phyloP scores from a whole-genome alignment of 805 yeast genomes.

The Schwanniomyces vanrijiae region DNA sequence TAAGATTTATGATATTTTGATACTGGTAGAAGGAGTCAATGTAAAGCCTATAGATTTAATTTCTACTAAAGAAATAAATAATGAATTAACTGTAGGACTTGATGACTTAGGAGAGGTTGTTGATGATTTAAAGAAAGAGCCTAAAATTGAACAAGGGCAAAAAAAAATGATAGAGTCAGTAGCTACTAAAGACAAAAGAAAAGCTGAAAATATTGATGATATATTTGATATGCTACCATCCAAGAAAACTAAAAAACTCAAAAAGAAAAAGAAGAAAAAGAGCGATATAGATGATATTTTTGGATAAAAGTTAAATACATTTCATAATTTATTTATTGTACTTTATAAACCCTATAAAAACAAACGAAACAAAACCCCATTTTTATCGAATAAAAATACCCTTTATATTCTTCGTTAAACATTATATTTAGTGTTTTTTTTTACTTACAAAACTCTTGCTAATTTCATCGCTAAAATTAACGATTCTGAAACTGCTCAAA shows the following conservation, averaged over 20 bases:
- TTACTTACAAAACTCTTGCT: background rate
- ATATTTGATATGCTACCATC: constrained; percentile 5
- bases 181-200: background rate
- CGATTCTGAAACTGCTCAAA: background rate
- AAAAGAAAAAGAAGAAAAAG: constrained; percentile 46
- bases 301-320: constrained; percentile 42
- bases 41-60: background rate
- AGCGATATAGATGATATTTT: constrained; percentile 76
- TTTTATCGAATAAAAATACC: background rate
- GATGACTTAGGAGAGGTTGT: constrained; percentile 28
- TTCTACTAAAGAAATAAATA: background rate
- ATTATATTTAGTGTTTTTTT: too few relatives aligned
- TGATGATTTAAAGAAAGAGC: background rate
- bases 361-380: background rate
- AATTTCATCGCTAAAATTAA: background rate
- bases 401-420: background rate
- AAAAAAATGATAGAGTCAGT: constrained; percentile 5
- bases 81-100: background rate
- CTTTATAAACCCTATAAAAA: background rate
- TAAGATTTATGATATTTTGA: constrained; percentile 32
- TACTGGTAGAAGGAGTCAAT: constrained; percentile 16
- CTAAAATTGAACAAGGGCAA: constrained; percentile 8
- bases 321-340: background rate
- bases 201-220: constrained; percentile 7
- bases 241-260: constrained; percentile 9